phyloP scores from a whole-genome alignment of 176 grass and related monocot genomes.

The Urochloa ruziziensis region DNA sequence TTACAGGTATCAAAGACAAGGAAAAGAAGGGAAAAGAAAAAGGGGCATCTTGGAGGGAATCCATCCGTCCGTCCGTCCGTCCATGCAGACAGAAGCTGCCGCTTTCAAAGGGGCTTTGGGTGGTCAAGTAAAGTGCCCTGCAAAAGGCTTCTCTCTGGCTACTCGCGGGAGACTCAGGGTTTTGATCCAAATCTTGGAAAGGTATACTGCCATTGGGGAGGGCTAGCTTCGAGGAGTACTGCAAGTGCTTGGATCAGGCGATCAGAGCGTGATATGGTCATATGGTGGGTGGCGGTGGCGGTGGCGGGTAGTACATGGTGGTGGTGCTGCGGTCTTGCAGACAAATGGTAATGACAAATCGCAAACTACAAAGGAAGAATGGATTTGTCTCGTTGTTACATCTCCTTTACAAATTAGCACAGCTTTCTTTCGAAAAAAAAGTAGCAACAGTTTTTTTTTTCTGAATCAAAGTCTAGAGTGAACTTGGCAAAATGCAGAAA shows the following conservation, averaged over 20 bases:
- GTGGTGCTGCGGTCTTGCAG: not conserved
- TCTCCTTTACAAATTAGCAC: too few relatives aligned
- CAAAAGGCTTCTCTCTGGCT: slow-evolving; percentile 30
- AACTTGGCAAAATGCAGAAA: too few relatives aligned
- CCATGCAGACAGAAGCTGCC: slow-evolving; percentile 26
- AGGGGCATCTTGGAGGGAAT: slow-evolving; percentile 57
- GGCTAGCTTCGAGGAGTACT: not conserved
- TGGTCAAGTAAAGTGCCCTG: slow-evolving; percentile 53
- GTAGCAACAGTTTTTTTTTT: too few relatives aligned
- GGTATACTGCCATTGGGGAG: slow-evolving; percentile 16
- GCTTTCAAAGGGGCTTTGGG: slow-evolving; percentile 31
- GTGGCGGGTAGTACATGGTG: not conserved
- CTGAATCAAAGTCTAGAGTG: too few relatives aligned
- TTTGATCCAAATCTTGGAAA: slow-evolving; percentile 49
- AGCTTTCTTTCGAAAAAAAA: too few relatives aligned
- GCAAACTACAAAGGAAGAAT: too few relatives aligned
- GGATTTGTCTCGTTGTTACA: too few relatives aligned
- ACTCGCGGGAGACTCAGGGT: not conserved
- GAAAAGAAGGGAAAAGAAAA: slow-evolving; percentile 19
- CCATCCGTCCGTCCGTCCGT: not conserved
- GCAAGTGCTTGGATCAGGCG: not conserved
- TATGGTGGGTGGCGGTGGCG: too few relatives aligned
- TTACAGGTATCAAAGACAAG: slow-evolving; percentile 42
- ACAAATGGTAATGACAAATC: not conserved
- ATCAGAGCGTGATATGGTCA: not conserved